A percentile compares a stretch with the other conserved stretches of the same genome.
Conservation (phyloP, 1,284 basidiomycete genomes). For the Vanrija pseudolonga region DNA sequence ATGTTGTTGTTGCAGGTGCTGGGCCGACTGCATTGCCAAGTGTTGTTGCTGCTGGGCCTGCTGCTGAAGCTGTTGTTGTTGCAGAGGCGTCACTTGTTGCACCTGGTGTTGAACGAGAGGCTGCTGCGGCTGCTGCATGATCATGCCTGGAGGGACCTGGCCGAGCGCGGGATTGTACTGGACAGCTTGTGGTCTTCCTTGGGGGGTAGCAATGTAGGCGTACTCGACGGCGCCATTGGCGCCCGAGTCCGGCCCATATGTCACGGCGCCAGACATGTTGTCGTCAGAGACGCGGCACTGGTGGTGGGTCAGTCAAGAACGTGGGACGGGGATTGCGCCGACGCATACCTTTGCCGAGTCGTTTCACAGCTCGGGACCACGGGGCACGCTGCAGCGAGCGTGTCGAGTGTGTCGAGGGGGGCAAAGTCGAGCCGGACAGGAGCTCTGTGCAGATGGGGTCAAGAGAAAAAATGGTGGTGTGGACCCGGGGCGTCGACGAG, state of each 20-base stretch:
- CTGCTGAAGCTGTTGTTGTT: neutral
- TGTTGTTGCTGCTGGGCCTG: neutral
- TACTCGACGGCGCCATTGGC: slow-evolving; percentile 11
- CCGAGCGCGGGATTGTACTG: neutral
- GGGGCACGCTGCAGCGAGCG: neutral
- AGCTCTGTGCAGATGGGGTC: neutral
- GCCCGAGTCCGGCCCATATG: slow-evolving; percentile 8
- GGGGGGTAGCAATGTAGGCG: slow-evolving; percentile 1
- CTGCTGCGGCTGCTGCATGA: slow-evolving; percentile 2
- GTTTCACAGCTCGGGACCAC: neutral
- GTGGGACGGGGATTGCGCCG: neutral
- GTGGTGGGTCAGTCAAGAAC: neutral
- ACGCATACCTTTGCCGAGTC: neutral
- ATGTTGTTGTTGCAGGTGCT: neutral
- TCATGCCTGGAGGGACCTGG: neutral
- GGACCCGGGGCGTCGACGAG: neutral
- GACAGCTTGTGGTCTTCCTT: neutral
- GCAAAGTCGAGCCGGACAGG: neutral
- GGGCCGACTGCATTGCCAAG: too few relatives aligned
- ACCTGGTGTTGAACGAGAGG: neutral
- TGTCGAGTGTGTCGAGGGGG: neutral
- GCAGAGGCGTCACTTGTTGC: neutral
- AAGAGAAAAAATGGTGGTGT: neutral
- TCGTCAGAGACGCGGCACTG: neutral
- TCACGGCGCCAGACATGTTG: slow-evolving; percentile 10